Conservation (phyloP, 2,329 filamentous ascomycete species). For the Neocucurbitaria cava region DNA sequence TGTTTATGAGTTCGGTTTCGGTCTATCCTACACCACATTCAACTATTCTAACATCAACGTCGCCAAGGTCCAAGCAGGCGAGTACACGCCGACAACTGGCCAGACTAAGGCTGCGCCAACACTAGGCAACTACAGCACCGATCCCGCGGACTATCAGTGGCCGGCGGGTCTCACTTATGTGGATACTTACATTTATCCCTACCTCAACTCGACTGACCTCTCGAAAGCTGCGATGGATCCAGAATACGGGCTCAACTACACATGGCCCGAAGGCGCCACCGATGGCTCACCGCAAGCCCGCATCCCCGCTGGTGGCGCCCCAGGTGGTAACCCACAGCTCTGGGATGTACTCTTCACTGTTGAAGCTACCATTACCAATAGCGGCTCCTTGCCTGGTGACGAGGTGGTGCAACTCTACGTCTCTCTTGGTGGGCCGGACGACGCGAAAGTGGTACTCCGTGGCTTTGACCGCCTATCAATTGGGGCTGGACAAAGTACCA, state of each 20-base stretch:
- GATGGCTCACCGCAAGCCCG: constrained; percentile 66
- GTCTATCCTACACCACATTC: constrained; percentile 82
- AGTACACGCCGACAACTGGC: constrained; percentile 68
- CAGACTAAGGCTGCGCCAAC: constrained; percentile 68
- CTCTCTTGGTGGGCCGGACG: constrained; percentile 77
- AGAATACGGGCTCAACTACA: constrained; percentile 65
- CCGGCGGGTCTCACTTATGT: constrained; percentile 64
- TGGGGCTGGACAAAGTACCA: constrained; percentile 69
- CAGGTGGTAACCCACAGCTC: constrained; percentile 67
- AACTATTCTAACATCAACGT: constrained; percentile 73
- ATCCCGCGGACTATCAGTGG: constrained; percentile 72
- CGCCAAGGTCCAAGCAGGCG: constrained; percentile 55
- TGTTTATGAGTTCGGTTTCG: constrained; percentile 82
- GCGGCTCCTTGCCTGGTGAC: constrained; percentile 68
- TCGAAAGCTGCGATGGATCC: constrained; percentile 64
- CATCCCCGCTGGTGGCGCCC: constrained; percentile 68
- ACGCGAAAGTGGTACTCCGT: constrained; percentile 72
- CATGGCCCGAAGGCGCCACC: constrained; percentile 64
- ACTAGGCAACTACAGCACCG: constrained; percentile 69
- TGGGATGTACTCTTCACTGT: constrained; percentile 75
- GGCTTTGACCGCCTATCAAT: constrained; percentile 82
- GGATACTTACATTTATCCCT: constrained; percentile 72
- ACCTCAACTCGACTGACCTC: constrained; percentile 69
- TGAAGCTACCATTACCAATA: constrained; percentile 74
- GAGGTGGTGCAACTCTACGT: constrained; percentile 80